Evolutionary conservation across 139 green algal genomes (phyloP).

Genomic region (Coelastrella sp.): DNA sequence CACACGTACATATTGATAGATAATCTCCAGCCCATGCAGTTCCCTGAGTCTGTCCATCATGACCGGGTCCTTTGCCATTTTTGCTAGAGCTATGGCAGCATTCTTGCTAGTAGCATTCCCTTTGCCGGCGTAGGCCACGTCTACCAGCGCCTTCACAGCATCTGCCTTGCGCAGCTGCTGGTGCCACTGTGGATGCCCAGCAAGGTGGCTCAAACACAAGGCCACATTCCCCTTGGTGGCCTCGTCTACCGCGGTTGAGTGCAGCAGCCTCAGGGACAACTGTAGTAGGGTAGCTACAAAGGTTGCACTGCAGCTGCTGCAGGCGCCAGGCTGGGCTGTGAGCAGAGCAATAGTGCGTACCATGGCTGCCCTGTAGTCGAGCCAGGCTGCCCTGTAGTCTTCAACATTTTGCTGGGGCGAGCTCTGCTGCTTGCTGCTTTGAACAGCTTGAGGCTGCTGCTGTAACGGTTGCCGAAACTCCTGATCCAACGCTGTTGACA

Average conservation of each 20-base stretch:
- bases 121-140: constrained; percentile 58
- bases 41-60: constrained; percentile 69
- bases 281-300: background rate
- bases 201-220: constrained; percentile 38
- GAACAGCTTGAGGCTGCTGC: background rate
- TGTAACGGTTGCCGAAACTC: background rate
- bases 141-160: constrained; percentile 60
- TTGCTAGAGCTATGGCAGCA: constrained; percentile 74
- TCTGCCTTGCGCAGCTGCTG: background rate
- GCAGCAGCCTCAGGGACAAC: background rate
- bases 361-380: constrained; percentile 53
- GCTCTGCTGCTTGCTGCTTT: background rate
- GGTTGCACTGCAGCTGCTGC: constrained; percentile 5
- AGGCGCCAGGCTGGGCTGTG: background rate
- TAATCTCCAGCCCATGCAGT: constrained; percentile 79
- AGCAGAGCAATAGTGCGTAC: constrained; percentile 50
- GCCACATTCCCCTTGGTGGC: constrained; percentile 63
- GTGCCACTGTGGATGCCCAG: constrained; percentile 38
- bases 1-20: constrained; percentile 64
- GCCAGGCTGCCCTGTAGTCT: background rate
- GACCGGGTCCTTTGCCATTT: constrained; percentile 59
- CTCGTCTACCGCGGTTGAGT: background rate
- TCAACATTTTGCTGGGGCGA: background rate
- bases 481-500: background rate
- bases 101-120: constrained; percentile 67